Conservation (phyloP, 2,329 filamentous ascomycete species). For the Talaromyces rugulosus region DNA sequence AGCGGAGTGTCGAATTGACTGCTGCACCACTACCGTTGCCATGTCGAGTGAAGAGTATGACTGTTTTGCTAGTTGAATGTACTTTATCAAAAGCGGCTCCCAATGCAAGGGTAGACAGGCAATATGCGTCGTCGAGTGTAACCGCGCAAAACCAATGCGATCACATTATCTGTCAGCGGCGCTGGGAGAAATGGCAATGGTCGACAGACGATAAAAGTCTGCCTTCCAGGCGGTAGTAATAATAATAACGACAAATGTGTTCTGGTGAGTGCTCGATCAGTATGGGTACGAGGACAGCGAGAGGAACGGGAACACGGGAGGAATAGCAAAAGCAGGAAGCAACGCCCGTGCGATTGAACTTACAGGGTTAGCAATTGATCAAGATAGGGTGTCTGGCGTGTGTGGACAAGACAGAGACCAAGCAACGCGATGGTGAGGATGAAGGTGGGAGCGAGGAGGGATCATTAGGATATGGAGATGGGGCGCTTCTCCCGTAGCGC, state of each 20-base stretch:
- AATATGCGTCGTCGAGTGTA: background rate
- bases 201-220: background rate
- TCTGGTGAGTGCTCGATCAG: background rate
- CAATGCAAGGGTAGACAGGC: background rate
- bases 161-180: constrained; percentile 4
- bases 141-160: background rate
- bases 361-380: background rate
- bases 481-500: background rate
- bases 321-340: background rate
- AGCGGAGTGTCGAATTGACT: constrained; percentile 44
- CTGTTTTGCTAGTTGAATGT: background rate
- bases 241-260: background rate
- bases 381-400: background rate
- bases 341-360: background rate
- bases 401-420: background rate
- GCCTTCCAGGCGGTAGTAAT: background rate
- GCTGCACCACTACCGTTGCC: constrained; percentile 47
- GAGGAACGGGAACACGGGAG: background rate
- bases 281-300: background rate
- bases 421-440: background rate
- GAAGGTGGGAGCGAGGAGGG: background rate
- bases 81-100: background rate
- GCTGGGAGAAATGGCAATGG: background rate
- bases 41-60: constrained; percentile 23
- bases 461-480: background rate